Evolutionary conservation across 805 yeast genomes (phyloP), one percentile per base, ranked within the genome.

Genomic region (Lachancea sp.): DNA sequence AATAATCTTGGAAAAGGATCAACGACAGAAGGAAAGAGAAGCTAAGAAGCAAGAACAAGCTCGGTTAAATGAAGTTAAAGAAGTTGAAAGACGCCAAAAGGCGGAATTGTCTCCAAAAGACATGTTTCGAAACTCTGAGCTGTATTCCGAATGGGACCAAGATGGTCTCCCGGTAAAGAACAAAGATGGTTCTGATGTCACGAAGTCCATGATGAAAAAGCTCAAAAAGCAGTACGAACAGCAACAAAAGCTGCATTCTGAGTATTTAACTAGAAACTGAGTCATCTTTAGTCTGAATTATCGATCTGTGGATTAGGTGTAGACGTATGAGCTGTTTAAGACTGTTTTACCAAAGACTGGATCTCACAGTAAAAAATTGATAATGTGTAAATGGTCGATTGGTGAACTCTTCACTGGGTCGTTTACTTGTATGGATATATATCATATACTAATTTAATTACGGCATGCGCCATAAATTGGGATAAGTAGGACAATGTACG

Each of bases 201-300:
- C 92, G 29, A 92, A 92, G 68, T 84, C 95, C 60, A 77, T 81
- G 67, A 69, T 70, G 45, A 92, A 92, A 75, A 90, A 90, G 66
- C 68, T 92, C 50, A 63, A 68, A 46, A 92, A 92, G 66, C 81
- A 72, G 55, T 78, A 77, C 62, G 86, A 80, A 40, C 80, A 73
- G 35, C 98, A 92, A 61, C 79, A 79, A 57, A 88, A 88, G 69
- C 71, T 89, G 26, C 77, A 88, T 59, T 78, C 80, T 21, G 87
- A 83, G 55, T 87, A 75, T 38, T 52, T 61, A 28, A 28, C n/a
- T n/a, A n/a, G n/a, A n/a, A n/a, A n/a, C n/a, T n/a, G n/a, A n/a
- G n/a, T n/a, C n/a, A n/a, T n/a, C n/a, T n/a, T n/a, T n/a, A n/a
- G n/a, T n/a, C n/a, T n/a, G n/a, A n/a, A n/a, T n/a, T n/a, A n/a